Base-by-base conservation (phyloP, 495 filamentous ascomycete species). In the Penicillium paradoxum region DNA sequence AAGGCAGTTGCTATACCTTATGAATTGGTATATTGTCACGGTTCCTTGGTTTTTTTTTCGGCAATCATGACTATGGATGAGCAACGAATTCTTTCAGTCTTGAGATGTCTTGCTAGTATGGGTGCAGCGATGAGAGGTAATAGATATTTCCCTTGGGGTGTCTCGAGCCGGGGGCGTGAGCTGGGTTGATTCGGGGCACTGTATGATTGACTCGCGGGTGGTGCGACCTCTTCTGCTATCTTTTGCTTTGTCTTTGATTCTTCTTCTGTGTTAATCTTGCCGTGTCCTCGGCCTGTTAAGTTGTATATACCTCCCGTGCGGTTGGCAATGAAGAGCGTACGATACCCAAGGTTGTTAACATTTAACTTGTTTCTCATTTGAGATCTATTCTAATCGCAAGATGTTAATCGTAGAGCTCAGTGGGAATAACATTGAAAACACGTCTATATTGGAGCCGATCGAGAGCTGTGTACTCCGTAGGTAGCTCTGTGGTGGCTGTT, bases 231-330 rank as follows among this genome's bases (percentile, higher is more conserved):
- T 55, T 56, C 40, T 46, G 48, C 17, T 52, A 46, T 51, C 22
- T 15, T 52, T 51, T 63, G 38, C 44, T 60, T 50, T 56, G 55
- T 45, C 54, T 49, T 60, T 65, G 40, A 45, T 61, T 60, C 42
- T 56, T 34, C 21, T 65, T 64, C 56, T 65, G 54, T 70, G 60
- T 69, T 68, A 56, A 70, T 74, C 62, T 66, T 60, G 65, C 55
- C 54, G 51, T 63, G 50, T 62, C 55, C 63, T 67, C 59, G 45
- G 58, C 63, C 61, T 68, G 60, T 66, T 18, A 62, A 60, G 65
- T 62, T 76, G 73, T 76, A 74, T 72, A 76, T 76, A 76, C 63
- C 71, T 68, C 56, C 61, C 45, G 52, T 62, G 65, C 65, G 62
- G 66, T 69, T 70, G 62, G 57, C 61, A 69, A 72, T 72, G 66